phyloP scores from a whole-genome alignment of 306 rosid genomes.

The Boehmeria nivea region DNA sequence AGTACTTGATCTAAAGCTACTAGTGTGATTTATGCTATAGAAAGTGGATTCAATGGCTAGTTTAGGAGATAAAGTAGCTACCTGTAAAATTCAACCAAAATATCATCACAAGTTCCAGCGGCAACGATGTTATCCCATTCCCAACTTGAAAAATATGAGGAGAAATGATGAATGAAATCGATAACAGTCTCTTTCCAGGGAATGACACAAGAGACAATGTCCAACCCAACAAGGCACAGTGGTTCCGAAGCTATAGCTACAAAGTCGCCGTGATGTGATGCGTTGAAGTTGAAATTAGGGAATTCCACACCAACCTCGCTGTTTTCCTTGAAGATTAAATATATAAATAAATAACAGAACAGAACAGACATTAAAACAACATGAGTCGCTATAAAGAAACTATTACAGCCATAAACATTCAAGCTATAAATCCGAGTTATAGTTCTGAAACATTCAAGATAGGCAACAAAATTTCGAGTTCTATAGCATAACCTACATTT shows the following conservation, averaged over 20 bases:
- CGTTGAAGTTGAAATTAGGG: constrained; percentile 87
- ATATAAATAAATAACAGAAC: no score
- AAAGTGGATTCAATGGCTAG: constrained; percentile 7
- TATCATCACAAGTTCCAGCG: constrained; percentile 49
- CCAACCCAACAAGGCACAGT: constrained; percentile 77
- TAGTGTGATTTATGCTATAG: background rate
- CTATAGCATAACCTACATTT: no score
- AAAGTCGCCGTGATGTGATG: constrained; percentile 86
- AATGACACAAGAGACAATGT: constrained; percentile 52
- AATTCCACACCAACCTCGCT: constrained; percentile 28
- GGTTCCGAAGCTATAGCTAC: constrained; percentile 94
- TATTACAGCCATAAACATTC: background rate
- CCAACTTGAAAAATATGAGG: constrained; percentile 61
- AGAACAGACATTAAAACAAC: no score
- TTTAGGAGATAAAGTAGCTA: no score
- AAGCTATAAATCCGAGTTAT: no score
- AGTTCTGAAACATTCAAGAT: no score
- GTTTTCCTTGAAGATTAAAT: no score
- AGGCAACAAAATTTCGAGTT: no score
- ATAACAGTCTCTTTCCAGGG: constrained; percentile 52
- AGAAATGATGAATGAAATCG: constrained; percentile 49
- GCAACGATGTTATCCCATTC: constrained; percentile 67
- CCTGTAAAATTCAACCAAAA: constrained; percentile 71
- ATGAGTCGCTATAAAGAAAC: background rate
- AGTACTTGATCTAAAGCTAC: no score